phyloP scores from a whole-genome alignment of 2,329 filamentous ascomycete genomes.

The Penicillium sp. region DNA sequence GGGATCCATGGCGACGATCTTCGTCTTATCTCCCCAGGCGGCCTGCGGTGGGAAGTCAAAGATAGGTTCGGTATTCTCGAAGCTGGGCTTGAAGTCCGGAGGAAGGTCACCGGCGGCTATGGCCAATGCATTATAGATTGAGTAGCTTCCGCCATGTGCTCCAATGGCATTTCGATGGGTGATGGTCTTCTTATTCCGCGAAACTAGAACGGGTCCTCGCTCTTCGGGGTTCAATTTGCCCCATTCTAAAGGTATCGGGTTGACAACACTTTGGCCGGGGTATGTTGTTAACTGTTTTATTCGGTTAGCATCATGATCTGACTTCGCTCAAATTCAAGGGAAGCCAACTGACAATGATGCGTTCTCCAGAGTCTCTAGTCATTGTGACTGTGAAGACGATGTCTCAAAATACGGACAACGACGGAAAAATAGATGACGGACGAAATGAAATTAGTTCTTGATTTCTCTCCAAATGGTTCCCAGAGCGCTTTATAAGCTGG shows the following conservation, averaged over 20 bases:
- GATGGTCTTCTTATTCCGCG: slow-evolving; percentile 28
- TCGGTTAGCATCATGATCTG: neutral
- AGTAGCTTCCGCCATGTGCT: slow-evolving; percentile 86
- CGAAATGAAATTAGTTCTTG: neutral
- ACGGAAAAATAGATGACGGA: neutral
- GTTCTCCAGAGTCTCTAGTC: slow-evolving; percentile 1
- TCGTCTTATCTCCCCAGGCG: slow-evolving; percentile 84
- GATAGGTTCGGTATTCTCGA: slow-evolving; percentile 86
- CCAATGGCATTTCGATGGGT: slow-evolving; percentile 57
- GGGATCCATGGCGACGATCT: slow-evolving; percentile 98
- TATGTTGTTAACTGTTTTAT: slow-evolving; percentile 64
- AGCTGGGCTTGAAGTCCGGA: slow-evolving; percentile 74
- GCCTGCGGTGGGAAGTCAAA: slow-evolving; percentile 84
- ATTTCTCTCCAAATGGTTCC: neutral
- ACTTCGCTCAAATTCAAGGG: neutral
- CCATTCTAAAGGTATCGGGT: slow-evolving; percentile 1
- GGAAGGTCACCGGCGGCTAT: slow-evolving; percentile 88
- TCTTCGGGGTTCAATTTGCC: slow-evolving; percentile 1
- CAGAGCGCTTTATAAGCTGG: neutral
- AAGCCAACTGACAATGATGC: slow-evolving; percentile 1
- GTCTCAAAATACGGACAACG: neutral
- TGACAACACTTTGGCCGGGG: slow-evolving; percentile 60
- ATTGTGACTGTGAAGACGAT: neutral
- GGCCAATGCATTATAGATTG: slow-evolving; percentile 90
- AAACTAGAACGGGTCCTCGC: slow-evolving; percentile 87